phyloP scores from a whole-genome alignment of 257 asterid species.

The Primulina tabacum region DNA sequence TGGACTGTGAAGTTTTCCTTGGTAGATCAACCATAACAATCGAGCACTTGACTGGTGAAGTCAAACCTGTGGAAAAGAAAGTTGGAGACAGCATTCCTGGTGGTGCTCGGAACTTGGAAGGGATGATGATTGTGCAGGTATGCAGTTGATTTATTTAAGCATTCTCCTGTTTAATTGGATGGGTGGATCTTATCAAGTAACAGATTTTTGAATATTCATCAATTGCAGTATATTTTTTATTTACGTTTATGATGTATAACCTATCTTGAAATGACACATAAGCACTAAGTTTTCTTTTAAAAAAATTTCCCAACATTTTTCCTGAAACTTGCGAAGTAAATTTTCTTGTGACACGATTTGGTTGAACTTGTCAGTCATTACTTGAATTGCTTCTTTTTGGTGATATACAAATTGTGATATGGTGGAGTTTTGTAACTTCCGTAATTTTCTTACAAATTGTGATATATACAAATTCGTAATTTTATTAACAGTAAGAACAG shows the following conservation, averaged over 20 bases:
- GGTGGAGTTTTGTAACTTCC: no score
- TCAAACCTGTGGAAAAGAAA: slow-evolving; percentile 70
- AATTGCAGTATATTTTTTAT: neutral
- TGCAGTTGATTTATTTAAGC: slow-evolving; percentile 19
- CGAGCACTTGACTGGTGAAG: slow-evolving; percentile 98
- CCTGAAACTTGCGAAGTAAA: slow-evolving; percentile 11
- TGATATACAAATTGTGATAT: slow-evolving; percentile 14
- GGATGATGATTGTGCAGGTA: slow-evolving; percentile 96
- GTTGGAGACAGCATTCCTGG: slow-evolving; percentile 96
- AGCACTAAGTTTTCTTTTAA: neutral
- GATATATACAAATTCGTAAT: no score
- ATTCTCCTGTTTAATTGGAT: neutral
- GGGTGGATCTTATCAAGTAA: neutral
- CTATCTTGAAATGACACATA: slow-evolving; percentile 12
- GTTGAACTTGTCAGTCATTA: slow-evolving; percentile 2
- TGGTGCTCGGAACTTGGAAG: slow-evolving; percentile 95
- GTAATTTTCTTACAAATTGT: no score
- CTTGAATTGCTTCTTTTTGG: slow-evolving; percentile 3
- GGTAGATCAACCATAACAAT: slow-evolving; percentile 92
- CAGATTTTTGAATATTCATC: neutral
- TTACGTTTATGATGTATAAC: neutral
- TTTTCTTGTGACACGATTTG: slow-evolving; percentile 4
- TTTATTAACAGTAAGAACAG: no score
- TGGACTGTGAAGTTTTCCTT: slow-evolving; percentile 84
- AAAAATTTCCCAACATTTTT: neutral